Percentiles rank a stretch among this genome's conserved stretches.
phyloP scores from a whole-genome alignment of 2,329 filamentous ascomycete species.

The Venturia asperata region DNA sequence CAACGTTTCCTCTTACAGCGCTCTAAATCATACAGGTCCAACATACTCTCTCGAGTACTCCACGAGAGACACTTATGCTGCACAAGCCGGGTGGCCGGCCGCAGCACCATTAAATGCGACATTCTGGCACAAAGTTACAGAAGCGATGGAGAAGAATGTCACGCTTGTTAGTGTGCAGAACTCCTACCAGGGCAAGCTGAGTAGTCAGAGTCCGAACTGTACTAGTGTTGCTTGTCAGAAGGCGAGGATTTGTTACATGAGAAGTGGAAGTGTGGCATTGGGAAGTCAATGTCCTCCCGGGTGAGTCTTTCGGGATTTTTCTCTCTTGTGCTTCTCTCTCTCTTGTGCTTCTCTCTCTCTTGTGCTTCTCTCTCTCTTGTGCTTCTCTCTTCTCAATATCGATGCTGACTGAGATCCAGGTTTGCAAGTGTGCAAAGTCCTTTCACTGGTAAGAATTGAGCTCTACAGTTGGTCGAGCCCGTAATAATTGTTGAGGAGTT shows the following conservation, averaged over 20 bases:
- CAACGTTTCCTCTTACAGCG: constrained; percentile 42
- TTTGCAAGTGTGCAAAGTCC: constrained; percentile 12
- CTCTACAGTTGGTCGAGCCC: neutral
- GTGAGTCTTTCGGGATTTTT: constrained; percentile 27
- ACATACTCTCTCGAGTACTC: constrained; percentile 46
- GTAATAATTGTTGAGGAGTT: neutral
- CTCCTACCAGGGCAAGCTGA: constrained; percentile 47
- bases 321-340: too few relatives aligned
- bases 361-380: too few relatives aligned
- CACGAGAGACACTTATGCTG: constrained; percentile 44
- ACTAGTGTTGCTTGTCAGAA: constrained; percentile 44
- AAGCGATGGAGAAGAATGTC: constrained; percentile 48
- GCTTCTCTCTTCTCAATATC: neutral
- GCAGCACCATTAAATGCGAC: constrained; percentile 50
- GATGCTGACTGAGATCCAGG: neutral
- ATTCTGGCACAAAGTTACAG: constrained; percentile 53
- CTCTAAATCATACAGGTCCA: constrained; percentile 38
- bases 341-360: too few relatives aligned
- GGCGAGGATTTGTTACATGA: constrained; percentile 54
- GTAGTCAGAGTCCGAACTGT: constrained; percentile 45
- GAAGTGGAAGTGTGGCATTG: constrained; percentile 48
- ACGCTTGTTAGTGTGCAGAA: constrained; percentile 46
- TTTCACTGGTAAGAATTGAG: constrained; percentile 13
- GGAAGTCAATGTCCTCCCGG: constrained; percentile 48
- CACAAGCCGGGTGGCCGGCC: constrained; percentile 39